A percentile compares a stretch with the other conserved stretches of the same genome.
These are phyloP conservation scores for Pinus taeda DNA, from an alignment of 75 land plant genomes.

Conservation along the genomic window DNA sequence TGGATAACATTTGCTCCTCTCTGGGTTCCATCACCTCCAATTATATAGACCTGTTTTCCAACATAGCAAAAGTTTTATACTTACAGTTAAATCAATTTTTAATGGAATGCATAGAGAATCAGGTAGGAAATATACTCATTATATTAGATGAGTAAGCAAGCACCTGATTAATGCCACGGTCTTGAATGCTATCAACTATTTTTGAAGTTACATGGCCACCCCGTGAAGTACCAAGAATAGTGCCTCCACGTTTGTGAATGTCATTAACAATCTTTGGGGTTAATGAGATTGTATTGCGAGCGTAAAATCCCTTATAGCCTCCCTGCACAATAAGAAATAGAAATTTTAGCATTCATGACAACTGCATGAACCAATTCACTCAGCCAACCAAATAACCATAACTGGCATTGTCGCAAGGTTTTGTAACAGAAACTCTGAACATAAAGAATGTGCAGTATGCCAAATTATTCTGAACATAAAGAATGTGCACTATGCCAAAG, in stretches of 20 bases:
- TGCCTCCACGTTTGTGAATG: slow-evolving; percentile 53
- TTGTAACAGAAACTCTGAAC: neutral
- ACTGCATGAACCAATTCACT: neutral
- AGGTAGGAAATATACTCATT: neutral
- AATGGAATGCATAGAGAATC: neutral
- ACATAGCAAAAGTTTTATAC: neutral
- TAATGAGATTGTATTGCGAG: slow-evolving; percentile 35
- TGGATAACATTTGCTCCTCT: slow-evolving; percentile 48
- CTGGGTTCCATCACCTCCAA: slow-evolving; percentile 57
- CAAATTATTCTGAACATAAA: neutral
- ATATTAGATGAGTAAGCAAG: neutral
- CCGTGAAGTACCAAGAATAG: slow-evolving; percentile 43
- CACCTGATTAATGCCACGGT: slow-evolving; percentile 21
- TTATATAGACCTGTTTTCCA: slow-evolving; percentile 37
- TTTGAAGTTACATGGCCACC: slow-evolving; percentile 40
- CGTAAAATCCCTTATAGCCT: slow-evolving; percentile 47
- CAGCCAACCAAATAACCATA: neutral
- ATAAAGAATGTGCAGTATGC: neutral
- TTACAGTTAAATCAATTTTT: neutral
- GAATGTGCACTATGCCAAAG: neutral
- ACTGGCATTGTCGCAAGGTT: too few species aligned
- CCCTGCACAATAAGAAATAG: slow-evolving; percentile 21
- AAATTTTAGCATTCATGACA: neutral
- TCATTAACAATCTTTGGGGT: slow-evolving; percentile 35
- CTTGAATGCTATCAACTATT: slow-evolving; percentile 41